Base-by-base conservation (phyloP, 768 basidiomycete genomes). In the Mycena pura region DNA sequence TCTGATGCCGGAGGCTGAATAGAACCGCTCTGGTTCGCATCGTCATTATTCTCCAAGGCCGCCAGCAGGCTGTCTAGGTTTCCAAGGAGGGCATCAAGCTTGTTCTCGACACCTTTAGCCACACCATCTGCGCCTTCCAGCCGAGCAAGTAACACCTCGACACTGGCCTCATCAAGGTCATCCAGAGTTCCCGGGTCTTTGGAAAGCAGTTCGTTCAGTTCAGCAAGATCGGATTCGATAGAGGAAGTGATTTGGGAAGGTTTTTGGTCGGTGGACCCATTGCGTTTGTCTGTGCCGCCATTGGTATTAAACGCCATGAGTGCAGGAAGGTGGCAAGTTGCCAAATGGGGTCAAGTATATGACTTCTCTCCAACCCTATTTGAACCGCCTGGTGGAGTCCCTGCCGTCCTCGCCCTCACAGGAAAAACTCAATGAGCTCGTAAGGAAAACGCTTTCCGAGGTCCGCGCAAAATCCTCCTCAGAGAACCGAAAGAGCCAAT, bases 401-500 rank as follows among this genome's bases (percentile, higher is more conserved):
- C 72, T 91, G 11, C 84, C 86, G 15, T 70, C 78, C 28, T 79
- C 77, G 31, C 84, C 86, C n/a, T 71, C 83, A 40, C 81, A 83
- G 66, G 65, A 72, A 3, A 64, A 70, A 8, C 81, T 91, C 46
- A 73, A 86, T 63, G 72, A 76, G n/a, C 74, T 83, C 4, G 86
- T 90, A 3, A 70, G 72, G 29, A 74, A 74, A 28, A 79, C 81
- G 3, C 68, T 91, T 24, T 62, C 63, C 28, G 78, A 82, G 21
- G 76, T 82, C 1, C 76, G 76, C 32, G 66, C 68, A 36, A 78
- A 78, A 31, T 74, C 78, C 1, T 82, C 82, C 7, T 69, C 78
- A 4, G 92, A 92, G 48, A 88, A 84, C 60, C 76, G 83, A 59
- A 89, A 86, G 72, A 85, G 82, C 44, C 85, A 86, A 66, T 93